These are phyloP conservation scores for Aspergillus diversus DNA, from an alignment of 495 filamentous ascomycete genomes.

Conservation along the genomic window DNA sequence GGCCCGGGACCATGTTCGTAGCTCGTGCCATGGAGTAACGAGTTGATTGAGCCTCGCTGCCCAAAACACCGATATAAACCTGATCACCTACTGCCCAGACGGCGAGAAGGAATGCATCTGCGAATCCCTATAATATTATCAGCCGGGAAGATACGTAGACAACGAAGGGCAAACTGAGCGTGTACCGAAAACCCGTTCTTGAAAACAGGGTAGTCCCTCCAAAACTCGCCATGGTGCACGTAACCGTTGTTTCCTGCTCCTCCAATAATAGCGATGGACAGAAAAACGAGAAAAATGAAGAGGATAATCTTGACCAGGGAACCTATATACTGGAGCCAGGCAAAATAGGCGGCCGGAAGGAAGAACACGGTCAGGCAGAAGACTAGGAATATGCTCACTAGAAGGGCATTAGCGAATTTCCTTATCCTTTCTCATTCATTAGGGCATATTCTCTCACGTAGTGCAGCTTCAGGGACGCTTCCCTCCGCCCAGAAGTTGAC, in stretches of 20 bases:
- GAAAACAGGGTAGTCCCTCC: constrained; percentile 30
- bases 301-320: constrained; percentile 14
- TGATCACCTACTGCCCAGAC: constrained; percentile 34
- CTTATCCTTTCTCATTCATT: too few relatives aligned
- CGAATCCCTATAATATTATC: constrained; percentile 27
- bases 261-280: constrained; percentile 16
- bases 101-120: constrained; percentile 32
- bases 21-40: constrained; percentile 35
- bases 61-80: constrained; percentile 31
- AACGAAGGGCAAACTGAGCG: neutral
- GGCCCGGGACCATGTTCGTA: constrained; percentile 31
- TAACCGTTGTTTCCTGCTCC: constrained; percentile 30
- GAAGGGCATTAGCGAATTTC: neutral
- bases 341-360: constrained; percentile 14
- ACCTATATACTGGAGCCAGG: constrained; percentile 16
- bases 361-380: constrained; percentile 17
- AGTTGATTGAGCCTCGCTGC: constrained; percentile 31
- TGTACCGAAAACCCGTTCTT: constrained; percentile 31
- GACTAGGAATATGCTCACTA: constrained; percentile 19
- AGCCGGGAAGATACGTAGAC: neutral
- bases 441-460: constrained; percentile 17
- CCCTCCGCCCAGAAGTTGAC: constrained; percentile 35
- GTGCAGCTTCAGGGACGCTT: constrained; percentile 25
- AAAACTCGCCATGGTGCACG: constrained; percentile 31
- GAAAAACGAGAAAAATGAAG: constrained; percentile 13